Evolutionary conservation across 176 grass and related monocot genomes (phyloP), one percentile per base, ranked within the genome.

Genomic region (Otatea glauca): DNA sequence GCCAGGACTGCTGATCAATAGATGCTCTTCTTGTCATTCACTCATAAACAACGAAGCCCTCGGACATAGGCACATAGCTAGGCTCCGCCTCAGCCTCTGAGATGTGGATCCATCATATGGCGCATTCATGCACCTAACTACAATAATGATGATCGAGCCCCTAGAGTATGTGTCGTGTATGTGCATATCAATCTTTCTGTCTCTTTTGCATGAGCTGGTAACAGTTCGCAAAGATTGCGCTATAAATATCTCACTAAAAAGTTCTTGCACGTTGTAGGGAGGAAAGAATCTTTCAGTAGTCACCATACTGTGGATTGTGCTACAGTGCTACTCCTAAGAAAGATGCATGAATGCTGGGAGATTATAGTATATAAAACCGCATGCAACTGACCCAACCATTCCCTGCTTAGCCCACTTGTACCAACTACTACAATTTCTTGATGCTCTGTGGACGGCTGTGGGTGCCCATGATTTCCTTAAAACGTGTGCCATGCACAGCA

Each of bases 1-100:
- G 49, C 70, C 69, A 75, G 59, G 49, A 58, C 38, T 67, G 17
- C 45, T 73, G 76, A 59, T 81, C 65, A 68, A 35, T 79, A 79
- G 61, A 75, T 68, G 74, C 85, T 55, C 70, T 48, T 87, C 61
- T 68, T 75, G 70, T 59, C 85, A 55, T 15, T 44, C 53, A 21
- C 7, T 72, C 55, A 7, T 41, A 29, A 64, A 79, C 43, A 86
- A 79, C 5, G 61, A 20, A 49, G 17, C 17, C 13, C 37, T 21
- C 66, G 1, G 58, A 51, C 14, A 21, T 21, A 75, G 71, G 29
- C 29, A 29, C 29, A 29, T 29, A 29, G 29, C 29, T 81, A 60
- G 16, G 15, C 23, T 32, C n/a, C 9, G 65, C 17, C 55, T 42
- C 75, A 27, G 47, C 47, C 18, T 50, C 44, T 29, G 8, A 29